A percentile compares a stretch with the other conserved stretches of the same genome.
These are phyloP conservation scores for Lipomyces oligophaga DNA, from an alignment of 805 yeast genomes.

Conservation along the genomic window DNA sequence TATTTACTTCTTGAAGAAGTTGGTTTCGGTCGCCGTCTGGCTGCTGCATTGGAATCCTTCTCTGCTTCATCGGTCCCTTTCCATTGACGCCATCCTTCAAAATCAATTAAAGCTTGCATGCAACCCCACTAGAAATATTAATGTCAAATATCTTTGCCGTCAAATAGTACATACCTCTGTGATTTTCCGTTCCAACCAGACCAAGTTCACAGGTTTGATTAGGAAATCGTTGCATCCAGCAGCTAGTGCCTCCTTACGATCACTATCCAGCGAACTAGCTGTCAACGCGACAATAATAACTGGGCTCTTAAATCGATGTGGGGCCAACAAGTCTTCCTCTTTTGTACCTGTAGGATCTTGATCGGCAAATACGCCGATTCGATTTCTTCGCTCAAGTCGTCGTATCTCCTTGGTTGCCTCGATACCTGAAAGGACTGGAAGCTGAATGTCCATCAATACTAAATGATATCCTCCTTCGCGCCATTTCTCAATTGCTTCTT, in stretches of 20 bases:
- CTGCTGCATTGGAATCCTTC: neutral
- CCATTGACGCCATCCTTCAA: constrained; percentile 72
- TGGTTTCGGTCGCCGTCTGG: neutral
- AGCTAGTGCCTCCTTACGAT: constrained; percentile 83
- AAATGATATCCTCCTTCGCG: constrained; percentile 89
- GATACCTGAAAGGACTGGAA: constrained; percentile 93
- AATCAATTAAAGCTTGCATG: constrained; percentile 17
- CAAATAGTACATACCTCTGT: constrained; percentile 39
- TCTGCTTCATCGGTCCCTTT: constrained; percentile 26
- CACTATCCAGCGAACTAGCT: constrained; percentile 81
- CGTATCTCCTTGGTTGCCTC: constrained; percentile 93
- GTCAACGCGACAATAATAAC: constrained; percentile 97
- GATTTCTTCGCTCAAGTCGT: constrained; percentile 70
- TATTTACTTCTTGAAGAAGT: neutral
- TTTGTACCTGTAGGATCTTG: constrained; percentile 38
- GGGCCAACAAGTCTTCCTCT: constrained; percentile 55
- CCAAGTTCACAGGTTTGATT: constrained; percentile 91
- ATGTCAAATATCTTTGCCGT: neutral
- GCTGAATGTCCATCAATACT: constrained; percentile 93
- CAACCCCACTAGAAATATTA: constrained; percentile 14
- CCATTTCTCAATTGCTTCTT: constrained; percentile 94
- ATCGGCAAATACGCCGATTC: constrained; percentile 60
- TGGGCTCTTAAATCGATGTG: constrained; percentile 73
- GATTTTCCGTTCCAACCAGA: constrained; percentile 90
- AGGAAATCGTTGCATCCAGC: constrained; percentile 97